These are phyloP conservation scores for Zasmidium cellare DNA, from an alignment of 2,329 filamentous ascomycete genomes.

Conservation along the genomic window DNA sequence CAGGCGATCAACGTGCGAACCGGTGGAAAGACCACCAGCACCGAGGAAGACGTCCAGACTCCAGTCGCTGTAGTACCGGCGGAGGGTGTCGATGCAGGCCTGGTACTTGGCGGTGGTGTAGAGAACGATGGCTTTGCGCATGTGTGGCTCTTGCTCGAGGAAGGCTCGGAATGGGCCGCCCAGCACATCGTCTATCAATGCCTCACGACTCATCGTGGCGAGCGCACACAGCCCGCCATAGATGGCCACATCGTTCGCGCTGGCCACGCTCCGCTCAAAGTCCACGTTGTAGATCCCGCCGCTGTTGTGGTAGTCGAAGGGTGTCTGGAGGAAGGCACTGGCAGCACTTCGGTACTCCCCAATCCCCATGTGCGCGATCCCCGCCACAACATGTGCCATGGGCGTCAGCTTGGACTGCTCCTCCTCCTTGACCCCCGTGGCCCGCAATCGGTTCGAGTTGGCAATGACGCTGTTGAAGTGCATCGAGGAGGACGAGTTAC, in stretches of 20 bases:
- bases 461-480: slow-evolving; percentile 61
- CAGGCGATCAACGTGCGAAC: slow-evolving; percentile 63
- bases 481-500: slow-evolving; percentile 13
- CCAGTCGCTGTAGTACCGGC: slow-evolving; percentile 80
- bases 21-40: slow-evolving; percentile 40
- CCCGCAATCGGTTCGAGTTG: slow-evolving; percentile 53
- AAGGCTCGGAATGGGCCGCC: slow-evolving; percentile 85
- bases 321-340: slow-evolving; percentile 65
- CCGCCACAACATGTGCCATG: slow-evolving; percentile 66
- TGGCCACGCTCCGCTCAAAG: slow-evolving; percentile 70
- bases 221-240: slow-evolving; percentile 90
- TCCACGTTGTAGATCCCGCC: slow-evolving; percentile 50
- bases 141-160: slow-evolving; percentile 89
- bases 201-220: slow-evolving; percentile 79
- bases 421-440: slow-evolving; percentile 51
- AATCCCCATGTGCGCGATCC: slow-evolving; percentile 60
- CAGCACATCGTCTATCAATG: slow-evolving; percentile 73
- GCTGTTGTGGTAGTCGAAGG: slow-evolving; percentile 48
- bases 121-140: slow-evolving; percentile 83
- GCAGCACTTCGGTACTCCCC: slow-evolving; percentile 68
- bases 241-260: slow-evolving; percentile 83
- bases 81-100: slow-evolving; percentile 77
- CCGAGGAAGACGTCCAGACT: slow-evolving; percentile 81
- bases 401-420: slow-evolving; percentile 58
- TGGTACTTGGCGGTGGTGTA: slow-evolving; percentile 92